Conservation (phyloP, 345 rosid genomes). For the Atalantia buxifolia region DNA sequence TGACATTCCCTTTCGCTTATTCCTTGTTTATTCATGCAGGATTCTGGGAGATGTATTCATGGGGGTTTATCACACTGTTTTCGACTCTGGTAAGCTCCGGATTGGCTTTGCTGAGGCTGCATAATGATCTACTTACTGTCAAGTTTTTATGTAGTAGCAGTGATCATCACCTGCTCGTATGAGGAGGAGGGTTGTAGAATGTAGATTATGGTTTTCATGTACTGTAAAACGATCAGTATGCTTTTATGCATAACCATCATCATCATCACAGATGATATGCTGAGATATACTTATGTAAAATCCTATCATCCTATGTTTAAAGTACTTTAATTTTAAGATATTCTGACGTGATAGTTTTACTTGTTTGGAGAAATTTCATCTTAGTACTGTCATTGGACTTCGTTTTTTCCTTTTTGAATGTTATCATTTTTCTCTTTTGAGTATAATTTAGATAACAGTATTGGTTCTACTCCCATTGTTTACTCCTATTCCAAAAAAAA, state of each 20-base stretch:
- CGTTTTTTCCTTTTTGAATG: too few species aligned
- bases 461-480: too few species aligned
- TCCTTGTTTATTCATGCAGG: slow-evolving; percentile 32
- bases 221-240: not conserved
- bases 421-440: too few species aligned
- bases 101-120: slow-evolving; percentile 69
- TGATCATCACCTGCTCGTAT: not conserved
- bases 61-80: slow-evolving; percentile 76
- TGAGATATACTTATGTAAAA: not conserved
- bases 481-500: too few species aligned
- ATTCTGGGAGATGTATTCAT: slow-evolving; percentile 79
- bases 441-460: too few species aligned
- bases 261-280: not conserved
- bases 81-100: slow-evolving; percentile 59
- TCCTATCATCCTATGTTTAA: not conserved
- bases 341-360: not conserved
- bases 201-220: not conserved
- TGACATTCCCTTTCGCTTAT: not conserved
- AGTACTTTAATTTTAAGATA: not conserved
- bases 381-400: too few species aligned
- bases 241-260: not conserved
- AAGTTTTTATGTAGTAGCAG: not conserved
- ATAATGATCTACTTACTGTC: slow-evolving; percentile 10
- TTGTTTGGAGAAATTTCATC: not conserved
- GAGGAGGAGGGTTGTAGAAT: not conserved